Conservation (phyloP, 345 rosid genomes). For the Brassica rapa region DNA sequence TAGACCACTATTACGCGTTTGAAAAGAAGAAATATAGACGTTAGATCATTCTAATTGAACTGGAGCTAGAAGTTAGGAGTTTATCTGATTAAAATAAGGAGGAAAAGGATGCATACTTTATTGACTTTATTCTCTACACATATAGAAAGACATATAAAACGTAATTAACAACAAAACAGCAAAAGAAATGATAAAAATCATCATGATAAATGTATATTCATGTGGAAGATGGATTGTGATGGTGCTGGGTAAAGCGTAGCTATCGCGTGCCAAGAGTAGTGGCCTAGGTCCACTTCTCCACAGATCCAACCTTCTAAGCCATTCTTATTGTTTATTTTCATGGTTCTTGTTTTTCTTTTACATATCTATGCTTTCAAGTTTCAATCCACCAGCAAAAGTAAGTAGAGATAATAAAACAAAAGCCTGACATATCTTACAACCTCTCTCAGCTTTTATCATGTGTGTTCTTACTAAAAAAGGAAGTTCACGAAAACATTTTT, state of each 20-base stretch:
- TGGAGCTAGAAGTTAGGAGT: slow-evolving; percentile 7
- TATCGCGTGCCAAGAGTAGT: slow-evolving; percentile 41
- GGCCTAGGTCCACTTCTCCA: slow-evolving; percentile 47
- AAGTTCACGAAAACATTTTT: not conserved
- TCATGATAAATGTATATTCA: slow-evolving; percentile 30
- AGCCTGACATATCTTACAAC: slow-evolving; percentile 33
- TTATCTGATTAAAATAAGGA: not conserved
- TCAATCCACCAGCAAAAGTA: not conserved
- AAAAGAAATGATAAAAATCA: not conserved
- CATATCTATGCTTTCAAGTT: slow-evolving; percentile 1
- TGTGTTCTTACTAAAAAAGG: slow-evolving; percentile 23
- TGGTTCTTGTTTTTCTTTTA: not conserved
- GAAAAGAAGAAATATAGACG: not conserved
- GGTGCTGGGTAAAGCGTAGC: slow-evolving; percentile 45
- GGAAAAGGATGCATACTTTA: not conserved
- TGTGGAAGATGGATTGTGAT: slow-evolving; percentile 35
- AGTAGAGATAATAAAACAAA: slow-evolving; percentile 5
- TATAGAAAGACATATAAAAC: slow-evolving; percentile 2
- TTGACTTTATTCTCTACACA: not conserved
- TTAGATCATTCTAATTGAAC: slow-evolving; percentile 8
- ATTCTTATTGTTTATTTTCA: slow-evolving; percentile 16
- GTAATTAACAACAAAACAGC: slow-evolving; percentile 14
- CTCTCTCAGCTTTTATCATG: slow-evolving; percentile 34
- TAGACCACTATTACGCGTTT: slow-evolving; percentile 23
- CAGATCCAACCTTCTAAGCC: slow-evolving; percentile 31